Percentiles rank a stretch among this genome's conserved stretches.
Conservation (phyloP, 148 eudicot genomes). For the Camellia granthamiana region DNA sequence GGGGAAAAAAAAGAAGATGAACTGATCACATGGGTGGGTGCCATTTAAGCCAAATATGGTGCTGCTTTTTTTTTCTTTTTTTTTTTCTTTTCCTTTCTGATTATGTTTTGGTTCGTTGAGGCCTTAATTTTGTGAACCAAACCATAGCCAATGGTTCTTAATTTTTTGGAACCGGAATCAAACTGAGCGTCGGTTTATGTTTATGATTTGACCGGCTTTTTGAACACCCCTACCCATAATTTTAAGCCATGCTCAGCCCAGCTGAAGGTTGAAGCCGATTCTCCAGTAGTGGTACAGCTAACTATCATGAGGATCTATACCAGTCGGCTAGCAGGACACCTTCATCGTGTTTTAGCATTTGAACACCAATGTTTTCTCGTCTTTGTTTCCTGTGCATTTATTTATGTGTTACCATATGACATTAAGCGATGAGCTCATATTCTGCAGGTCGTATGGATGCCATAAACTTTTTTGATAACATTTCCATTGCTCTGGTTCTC, state of each 20-base stretch:
- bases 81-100: not conserved
- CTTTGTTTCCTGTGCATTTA: not conserved
- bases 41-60: not conserved
- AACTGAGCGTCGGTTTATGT: no score
- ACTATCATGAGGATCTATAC: not conserved
- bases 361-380: not conserved
- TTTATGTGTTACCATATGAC: not conserved
- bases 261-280: not conserved
- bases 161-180: no score
- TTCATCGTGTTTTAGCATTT: not conserved
- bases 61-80: not conserved
- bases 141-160: no score
- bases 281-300: not conserved
- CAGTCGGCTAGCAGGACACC: not conserved
- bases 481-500: slow-evolving; percentile 17
- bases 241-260: not conserved
- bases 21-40: not conserved
- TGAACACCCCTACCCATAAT: no score
- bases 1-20: not conserved
- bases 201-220: no score
- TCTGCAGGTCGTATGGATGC: slow-evolving; percentile 24
- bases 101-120: not conserved
- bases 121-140: no score
- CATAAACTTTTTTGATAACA: slow-evolving; percentile 20
- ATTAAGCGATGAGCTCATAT: not conserved